Conservation (phyloP, 1,284 basidiomycete species). For the Gastroboletus turbinatus region DNA sequence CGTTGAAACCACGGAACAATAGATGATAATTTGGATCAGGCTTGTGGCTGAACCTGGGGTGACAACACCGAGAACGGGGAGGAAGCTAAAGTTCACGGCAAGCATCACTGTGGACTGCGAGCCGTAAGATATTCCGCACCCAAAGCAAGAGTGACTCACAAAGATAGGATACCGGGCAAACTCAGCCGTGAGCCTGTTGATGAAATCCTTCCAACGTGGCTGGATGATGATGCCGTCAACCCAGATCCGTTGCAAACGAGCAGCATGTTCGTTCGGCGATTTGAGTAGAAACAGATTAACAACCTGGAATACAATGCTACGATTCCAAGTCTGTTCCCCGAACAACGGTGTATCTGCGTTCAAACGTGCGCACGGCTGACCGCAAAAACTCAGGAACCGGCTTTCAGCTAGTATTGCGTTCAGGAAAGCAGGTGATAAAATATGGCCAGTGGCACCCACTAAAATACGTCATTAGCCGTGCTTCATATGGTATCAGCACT, state of each 20-base stretch:
- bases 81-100: slow-evolving; percentile 19
- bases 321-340: slow-evolving; percentile 9
- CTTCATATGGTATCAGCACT: neutral
- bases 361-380: slow-evolving; percentile 15
- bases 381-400: slow-evolving; percentile 9
- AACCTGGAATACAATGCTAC: neutral
- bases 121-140: neutral
- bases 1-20: slow-evolving; percentile 12
- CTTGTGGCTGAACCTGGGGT: neutral
- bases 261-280: slow-evolving; percentile 11
- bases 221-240: slow-evolving; percentile 23
- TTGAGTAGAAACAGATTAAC: slow-evolving; percentile 13
- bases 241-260: slow-evolving; percentile 21
- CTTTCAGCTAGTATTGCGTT: slow-evolving; percentile 9
- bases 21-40: slow-evolving; percentile 10
- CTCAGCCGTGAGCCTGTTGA: slow-evolving; percentile 37
- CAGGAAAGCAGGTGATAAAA: neutral
- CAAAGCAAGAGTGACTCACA: slow-evolving; percentile 33
- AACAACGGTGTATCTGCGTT: slow-evolving; percentile 13
- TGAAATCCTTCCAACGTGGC: slow-evolving; percentile 34
- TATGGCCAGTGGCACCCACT: slow-evolving; percentile 3
- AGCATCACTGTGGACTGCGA: slow-evolving; percentile 24
- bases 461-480: slow-evolving; percentile 16
- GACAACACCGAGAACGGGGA: slow-evolving; percentile 13
- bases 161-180: slow-evolving; percentile 52